Percentiles rank a stretch among this genome's conserved stretches.
Evolutionary conservation across 2,329 filamentous ascomycete species (phyloP).

Genomic region (Aspergillus chevalieri): DNA sequence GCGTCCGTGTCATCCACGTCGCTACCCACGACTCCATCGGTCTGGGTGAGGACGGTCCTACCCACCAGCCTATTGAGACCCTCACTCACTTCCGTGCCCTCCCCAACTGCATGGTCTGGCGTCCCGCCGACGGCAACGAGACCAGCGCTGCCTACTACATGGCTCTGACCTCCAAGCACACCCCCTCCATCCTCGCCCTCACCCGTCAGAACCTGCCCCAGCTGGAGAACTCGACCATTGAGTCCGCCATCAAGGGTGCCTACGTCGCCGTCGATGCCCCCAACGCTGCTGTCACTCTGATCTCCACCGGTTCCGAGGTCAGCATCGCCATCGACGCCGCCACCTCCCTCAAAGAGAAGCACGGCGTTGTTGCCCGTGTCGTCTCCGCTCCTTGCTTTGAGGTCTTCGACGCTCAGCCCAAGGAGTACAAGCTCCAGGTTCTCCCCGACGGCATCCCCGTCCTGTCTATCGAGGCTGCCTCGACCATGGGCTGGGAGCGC

Average conservation of each 20-base stretch:
- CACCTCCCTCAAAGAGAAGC: slow-evolving; percentile 83
- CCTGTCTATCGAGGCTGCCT: slow-evolving; percentile 92
- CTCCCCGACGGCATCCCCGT: slow-evolving; percentile 91
- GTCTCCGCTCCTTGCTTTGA: slow-evolving; percentile 96
- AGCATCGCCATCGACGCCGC: slow-evolving; percentile 86
- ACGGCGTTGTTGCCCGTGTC: slow-evolving; percentile 80
- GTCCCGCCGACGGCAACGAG: slow-evolving; percentile 97
- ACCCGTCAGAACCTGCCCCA: slow-evolving; percentile 98
- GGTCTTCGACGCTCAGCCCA: slow-evolving; percentile 87
- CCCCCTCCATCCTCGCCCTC: slow-evolving; percentile 86
- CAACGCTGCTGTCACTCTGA: slow-evolving; percentile 78
- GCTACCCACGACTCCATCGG: slow-evolving; percentile 99
- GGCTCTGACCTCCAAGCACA: slow-evolving; percentile 80
- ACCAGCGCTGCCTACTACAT: slow-evolving; percentile 96
- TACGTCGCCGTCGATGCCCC: slow-evolving; percentile 83
- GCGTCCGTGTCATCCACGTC: slow-evolving; percentile 86
- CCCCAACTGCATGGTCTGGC: slow-evolving; percentile 99
- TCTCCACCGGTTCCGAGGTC: slow-evolving; percentile 95
- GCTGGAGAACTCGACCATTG: slow-evolving; percentile 87
- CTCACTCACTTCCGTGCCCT: slow-evolving; percentile 97
- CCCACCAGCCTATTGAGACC: slow-evolving; percentile 98
- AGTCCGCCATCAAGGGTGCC: slow-evolving; percentile 87
- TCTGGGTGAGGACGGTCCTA: slow-evolving; percentile 96
- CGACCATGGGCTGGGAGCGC: slow-evolving; percentile 96
- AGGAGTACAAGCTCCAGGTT: slow-evolving; percentile 90